Evolutionary conservation across 495 filamentous ascomycete genomes (phyloP).

Genomic region (Trichoderma asperelloides): DNA sequence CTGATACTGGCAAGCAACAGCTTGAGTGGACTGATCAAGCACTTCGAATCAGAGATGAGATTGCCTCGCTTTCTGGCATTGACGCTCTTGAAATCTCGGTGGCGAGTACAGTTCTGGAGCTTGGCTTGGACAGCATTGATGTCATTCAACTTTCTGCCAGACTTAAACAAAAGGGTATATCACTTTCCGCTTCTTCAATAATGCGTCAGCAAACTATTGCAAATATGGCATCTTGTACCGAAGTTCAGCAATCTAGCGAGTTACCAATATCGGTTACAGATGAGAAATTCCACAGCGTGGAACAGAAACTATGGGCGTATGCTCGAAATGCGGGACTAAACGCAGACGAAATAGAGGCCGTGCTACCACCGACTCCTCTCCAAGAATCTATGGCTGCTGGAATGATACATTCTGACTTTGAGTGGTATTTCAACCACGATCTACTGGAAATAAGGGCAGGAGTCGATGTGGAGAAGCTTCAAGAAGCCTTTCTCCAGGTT

Average conservation of each 20-base stretch:
- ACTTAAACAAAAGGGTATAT: conserved; percentile 49
- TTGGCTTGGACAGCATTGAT: conserved; percentile 64
- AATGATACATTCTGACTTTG: conserved; percentile 57
- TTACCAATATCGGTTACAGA: background rate
- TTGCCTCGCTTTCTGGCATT: conserved; percentile 51
- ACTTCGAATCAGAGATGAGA: conserved; percentile 42
- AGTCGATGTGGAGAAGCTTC: conserved; percentile 44
- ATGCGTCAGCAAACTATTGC: conserved; percentile 60
- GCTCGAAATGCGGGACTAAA: conserved; percentile 10
- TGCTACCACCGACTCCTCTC: conserved; percentile 60
- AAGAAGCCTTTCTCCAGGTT: conserved; percentile 50
- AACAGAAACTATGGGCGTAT: conserved; percentile 9
- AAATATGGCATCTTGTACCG: conserved; percentile 1
- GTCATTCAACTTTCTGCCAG: conserved; percentile 57
- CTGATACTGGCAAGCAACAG: background rate
- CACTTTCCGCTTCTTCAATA: conserved; percentile 55
- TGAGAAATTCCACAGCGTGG: background rate
- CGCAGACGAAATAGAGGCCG: conserved; percentile 32
- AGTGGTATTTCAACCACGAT: conserved; percentile 74
- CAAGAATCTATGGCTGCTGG: conserved; percentile 77
- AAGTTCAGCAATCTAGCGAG: background rate
- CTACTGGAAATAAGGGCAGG: conserved; percentile 43
- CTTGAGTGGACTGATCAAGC: conserved; percentile 43
- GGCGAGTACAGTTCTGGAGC: conserved; percentile 49
- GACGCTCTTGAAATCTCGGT: conserved; percentile 38